Percentiles rank a stretch among this genome's conserved stretches.
These are phyloP conservation scores for Crithidia brevicula DNA, from an alignment of 208 protist species.

Conservation along the genomic window DNA sequence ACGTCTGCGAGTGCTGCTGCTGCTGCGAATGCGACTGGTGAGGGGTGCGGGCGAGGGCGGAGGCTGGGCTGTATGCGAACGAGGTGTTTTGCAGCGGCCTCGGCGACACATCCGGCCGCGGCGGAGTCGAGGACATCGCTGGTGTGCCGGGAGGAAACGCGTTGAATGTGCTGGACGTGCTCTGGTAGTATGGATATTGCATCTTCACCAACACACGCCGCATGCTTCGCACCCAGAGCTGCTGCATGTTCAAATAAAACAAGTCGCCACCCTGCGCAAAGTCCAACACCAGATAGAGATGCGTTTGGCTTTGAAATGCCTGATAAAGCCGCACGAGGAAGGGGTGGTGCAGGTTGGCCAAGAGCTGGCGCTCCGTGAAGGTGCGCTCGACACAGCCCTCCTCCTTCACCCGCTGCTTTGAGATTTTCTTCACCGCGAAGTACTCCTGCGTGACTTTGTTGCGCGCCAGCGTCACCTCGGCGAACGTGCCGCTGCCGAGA, in stretches of 20 bases:
- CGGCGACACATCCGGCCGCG: too few species aligned
- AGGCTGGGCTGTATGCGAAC: too few species aligned
- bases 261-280: slow-evolving; percentile 89
- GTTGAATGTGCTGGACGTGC: slow-evolving; percentile 25
- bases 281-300: slow-evolving; percentile 87
- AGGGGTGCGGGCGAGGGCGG: too few species aligned
- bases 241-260: slow-evolving; percentile 69
- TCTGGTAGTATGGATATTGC: slow-evolving; percentile 63
- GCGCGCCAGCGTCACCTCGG: slow-evolving; percentile 86
- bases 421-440: slow-evolving; percentile 91
- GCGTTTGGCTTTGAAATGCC: slow-evolving; percentile 83
- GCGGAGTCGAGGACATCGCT: too few species aligned
- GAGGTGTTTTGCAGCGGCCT: too few species aligned
- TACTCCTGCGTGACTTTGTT: slow-evolving; percentile 63
- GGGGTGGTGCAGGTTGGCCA: slow-evolving; percentile 76
- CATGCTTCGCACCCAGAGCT: slow-evolving; percentile 73
- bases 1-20: neutral
- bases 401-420: slow-evolving; percentile 82
- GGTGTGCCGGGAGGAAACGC: neutral
- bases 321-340: slow-evolving; percentile 83
- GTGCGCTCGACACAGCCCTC: slow-evolving; percentile 79
- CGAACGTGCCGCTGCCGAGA: slow-evolving; percentile 83
- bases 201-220: slow-evolving; percentile 46
- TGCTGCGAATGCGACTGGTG: too few species aligned
- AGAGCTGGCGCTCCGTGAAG: slow-evolving; percentile 87